These are phyloP conservation scores for Acacia pycnantha DNA, from an alignment of 331 rosid genomes.

Conservation along the genomic window DNA sequence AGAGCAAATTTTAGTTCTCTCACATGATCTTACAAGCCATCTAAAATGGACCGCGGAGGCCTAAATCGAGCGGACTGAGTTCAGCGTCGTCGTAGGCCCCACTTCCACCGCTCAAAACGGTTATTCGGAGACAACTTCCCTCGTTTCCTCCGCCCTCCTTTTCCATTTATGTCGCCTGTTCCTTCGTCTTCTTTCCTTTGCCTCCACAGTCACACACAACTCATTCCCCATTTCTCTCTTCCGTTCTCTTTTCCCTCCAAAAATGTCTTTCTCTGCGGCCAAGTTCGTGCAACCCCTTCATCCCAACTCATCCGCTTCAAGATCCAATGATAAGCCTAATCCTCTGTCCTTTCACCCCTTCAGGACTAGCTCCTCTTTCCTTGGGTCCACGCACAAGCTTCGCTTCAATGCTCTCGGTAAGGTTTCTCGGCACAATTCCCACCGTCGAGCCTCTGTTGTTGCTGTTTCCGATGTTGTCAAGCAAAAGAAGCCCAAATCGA, in stretches of 20 bases:
- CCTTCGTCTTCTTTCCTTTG: neutral
- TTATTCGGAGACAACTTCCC: constrained; percentile 29
- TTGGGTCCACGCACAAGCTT: constrained; percentile 59
- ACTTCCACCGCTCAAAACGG: constrained; percentile 36
- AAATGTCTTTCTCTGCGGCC: constrained; percentile 62
- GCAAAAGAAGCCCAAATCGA: constrained; percentile 51
- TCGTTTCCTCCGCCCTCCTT: constrained; percentile 60
- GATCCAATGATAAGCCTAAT: constrained; percentile 56
- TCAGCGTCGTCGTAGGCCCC: neutral
- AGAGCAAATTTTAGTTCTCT: too few relatives aligned
- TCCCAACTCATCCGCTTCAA: constrained; percentile 41
- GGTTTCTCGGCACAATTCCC: constrained; percentile 13
- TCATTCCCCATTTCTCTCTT: neutral
- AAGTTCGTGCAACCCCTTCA: constrained; percentile 50
- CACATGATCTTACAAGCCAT: too few relatives aligned
- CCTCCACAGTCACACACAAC: neutral
- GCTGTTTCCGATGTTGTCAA: constrained; percentile 68
- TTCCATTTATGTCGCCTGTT: neutral
- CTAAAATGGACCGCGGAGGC: too few relatives aligned
- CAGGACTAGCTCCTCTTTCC: constrained; percentile 43
- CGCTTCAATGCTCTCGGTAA: constrained; percentile 39
- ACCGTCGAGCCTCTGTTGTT: constrained; percentile 46
- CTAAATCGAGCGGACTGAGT: too few relatives aligned
- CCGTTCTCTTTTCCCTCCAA: neutral
- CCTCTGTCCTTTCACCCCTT: constrained; percentile 20